These are phyloP conservation scores for Trichosphaerium sp. DNA, from an alignment of 78 protist genomes.

Conservation along the genomic window DNA sequence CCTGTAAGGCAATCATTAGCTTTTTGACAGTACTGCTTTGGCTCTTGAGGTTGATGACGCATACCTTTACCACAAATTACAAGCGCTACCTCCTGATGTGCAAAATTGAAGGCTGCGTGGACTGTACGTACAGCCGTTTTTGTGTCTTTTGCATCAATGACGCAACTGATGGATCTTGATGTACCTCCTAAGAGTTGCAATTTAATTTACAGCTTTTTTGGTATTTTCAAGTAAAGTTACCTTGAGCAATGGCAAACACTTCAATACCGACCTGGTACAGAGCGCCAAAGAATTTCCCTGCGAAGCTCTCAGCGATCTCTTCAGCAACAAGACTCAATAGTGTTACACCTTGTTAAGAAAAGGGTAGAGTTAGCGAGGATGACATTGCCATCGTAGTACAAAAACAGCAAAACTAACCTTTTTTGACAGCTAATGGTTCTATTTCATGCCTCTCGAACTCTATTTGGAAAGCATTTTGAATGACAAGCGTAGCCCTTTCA, in stretches of 20 bases:
- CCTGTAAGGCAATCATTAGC: too few species aligned
- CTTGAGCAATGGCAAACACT: background rate
- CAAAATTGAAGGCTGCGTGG: constrained; percentile 4
- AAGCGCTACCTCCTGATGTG: background rate
- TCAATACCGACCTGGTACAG: background rate
- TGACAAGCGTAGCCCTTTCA: too few species aligned
- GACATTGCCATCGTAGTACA: too few species aligned
- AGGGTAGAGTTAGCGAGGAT: too few species aligned
- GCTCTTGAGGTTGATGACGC: too few species aligned
- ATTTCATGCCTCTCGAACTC: too few species aligned
- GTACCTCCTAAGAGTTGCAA: too few species aligned
- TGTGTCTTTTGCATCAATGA: constrained; percentile 3
- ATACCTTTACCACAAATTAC: background rate
- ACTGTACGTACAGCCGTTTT: background rate
- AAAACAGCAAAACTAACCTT: too few species aligned
- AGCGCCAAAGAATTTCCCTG: background rate
- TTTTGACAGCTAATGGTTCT: too few species aligned
- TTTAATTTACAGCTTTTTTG: too few species aligned
- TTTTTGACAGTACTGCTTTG: too few species aligned
- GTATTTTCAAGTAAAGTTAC: background rate
- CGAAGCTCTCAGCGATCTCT: constrained; percentile 1
- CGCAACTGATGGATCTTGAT: background rate
- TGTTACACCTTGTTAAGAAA: background rate
- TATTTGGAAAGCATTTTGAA: too few species aligned
- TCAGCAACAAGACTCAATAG: background rate